Base-by-base conservation (phyloP, 2,329 filamentous ascomycete species). In the Camillea tinctor region DNA sequence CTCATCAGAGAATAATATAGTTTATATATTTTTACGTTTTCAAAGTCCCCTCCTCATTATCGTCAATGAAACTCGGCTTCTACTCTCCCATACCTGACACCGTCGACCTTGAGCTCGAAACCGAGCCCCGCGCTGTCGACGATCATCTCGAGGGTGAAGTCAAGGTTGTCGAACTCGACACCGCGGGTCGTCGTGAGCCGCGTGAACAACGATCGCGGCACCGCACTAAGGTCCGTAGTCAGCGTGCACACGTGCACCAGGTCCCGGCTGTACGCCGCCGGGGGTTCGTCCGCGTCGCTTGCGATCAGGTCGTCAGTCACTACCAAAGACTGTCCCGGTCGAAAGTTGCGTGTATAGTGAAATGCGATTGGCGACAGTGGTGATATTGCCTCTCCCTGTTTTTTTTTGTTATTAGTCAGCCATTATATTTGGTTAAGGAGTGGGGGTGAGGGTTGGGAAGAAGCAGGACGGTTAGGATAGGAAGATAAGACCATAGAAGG, bases 321-420 rank as follows among this genome's bases (percentile, higher is more conserved):
- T 3, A 92, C 76, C 6, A 93, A 82, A 0, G 88, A 90, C 74
- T 93, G 91, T 0, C 89, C 88, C 0, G 90, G 89, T 1, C 90
- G 85, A 77, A 94, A 94, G 74, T 93, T 94, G 62, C 91, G 88
- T 2, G 91, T 93, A 76, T 93, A 94, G 78, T 93, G 90, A 76
- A 94, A 93, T 1, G 89, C 89, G 60, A 93, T 88, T 0, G 91
- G 90, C 1, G 84, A 81, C 0, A 86, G 79, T n/a, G 90, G 88
- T 7, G 89, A 92, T 44, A 93, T 84, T 44, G 89, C 84, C 66
- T 92, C 89, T 60, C 89, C 90, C 87, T 90, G 64, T 55, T 58
- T 6, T 55, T 58, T 6, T 44, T 11, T 40, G 15, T 19, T 50
- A 1, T 56, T 15, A 20, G 54, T 22, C 50, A 11, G 26, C 26